Base-by-base conservation (phyloP, 2,329 filamentous ascomycete species). In the Daldinia sp. region DNA sequence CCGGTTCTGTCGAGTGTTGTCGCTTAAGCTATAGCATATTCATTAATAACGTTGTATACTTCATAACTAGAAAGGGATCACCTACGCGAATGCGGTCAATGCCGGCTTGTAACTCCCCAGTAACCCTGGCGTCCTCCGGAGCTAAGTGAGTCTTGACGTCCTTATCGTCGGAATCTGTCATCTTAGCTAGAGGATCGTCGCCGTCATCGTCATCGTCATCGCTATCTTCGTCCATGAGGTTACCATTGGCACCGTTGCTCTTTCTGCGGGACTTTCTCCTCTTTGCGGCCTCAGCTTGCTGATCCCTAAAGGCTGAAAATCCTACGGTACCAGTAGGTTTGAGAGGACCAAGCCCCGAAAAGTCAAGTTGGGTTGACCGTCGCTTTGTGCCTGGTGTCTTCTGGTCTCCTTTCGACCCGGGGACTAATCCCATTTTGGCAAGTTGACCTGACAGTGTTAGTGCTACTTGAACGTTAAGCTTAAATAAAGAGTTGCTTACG, bases 381-480 rank as follows among this genome's bases (percentile, higher is more conserved):
- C 94, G 86, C 78, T 96, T 96, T n/a, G 80, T 78, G 6, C 84
- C 83, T 35, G 82, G 82, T 0, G 87, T 82, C 0, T 87, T 82
- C 58, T 89, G 86, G 19, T 87, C 80, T 11, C 84, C 78, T 75
- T 93, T 94, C 3, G 86, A 77, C 7, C 89, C 83, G 41, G 88
- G 85, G 27, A 96, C 79, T 34, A 99, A 92, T 34, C 94, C 94
- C 89, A 99, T 97, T 79, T 98, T 99, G 74, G 94, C 90, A 51
- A 99, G 83, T 88, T 99, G 95, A 53, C 93, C 93, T 96, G 68
- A 23, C 53, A 4, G 50, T 21, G 57, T 72, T 68, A 75, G 71
- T 69, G 57, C 37, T 29, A 21, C 41, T 11, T 23, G 32, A 43
- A 48, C 11, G 50, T 21, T 23, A 54, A 64, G 3, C 10, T 4